phyloP scores from a whole-genome alignment of 78 protist species.

The Dictyostelium intermedium region DNA sequence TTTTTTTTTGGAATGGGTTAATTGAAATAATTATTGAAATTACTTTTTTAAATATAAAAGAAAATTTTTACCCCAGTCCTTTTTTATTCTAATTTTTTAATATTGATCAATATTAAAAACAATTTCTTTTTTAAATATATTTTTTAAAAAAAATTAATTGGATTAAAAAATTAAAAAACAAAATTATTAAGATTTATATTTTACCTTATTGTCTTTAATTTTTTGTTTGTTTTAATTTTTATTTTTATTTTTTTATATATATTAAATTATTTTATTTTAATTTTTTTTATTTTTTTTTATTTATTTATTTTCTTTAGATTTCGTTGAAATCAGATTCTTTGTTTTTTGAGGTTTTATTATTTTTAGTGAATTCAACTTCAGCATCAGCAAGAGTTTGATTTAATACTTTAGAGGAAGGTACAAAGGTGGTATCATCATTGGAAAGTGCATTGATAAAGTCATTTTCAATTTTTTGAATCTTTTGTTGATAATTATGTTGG shows the following conservation, averaged over 20 bases:
- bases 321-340: not conserved
- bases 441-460: not conserved
- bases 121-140: no score
- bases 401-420: not conserved
- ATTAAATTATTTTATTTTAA: not conserved
- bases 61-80: no score
- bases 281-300: not conserved
- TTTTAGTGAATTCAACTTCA: not conserved
- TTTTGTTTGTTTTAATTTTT: not conserved
- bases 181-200: no score
- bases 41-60: no score
- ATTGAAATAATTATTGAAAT: no score
- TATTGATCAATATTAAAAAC: no score
- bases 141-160: no score
- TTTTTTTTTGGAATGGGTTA: no score
- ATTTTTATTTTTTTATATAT: not conserved
- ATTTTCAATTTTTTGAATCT: not conserved
- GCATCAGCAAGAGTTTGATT: not conserved
- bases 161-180: no score
- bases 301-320: not conserved
- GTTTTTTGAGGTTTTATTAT: not conserved
- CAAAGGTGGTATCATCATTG: not conserved
- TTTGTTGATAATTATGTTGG: not conserved
- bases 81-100: no score
- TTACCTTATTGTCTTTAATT: no score